These are phyloP conservation scores for Starmerella sp. DNA, from an alignment of 805 yeast species.

Conservation along the genomic window DNA sequence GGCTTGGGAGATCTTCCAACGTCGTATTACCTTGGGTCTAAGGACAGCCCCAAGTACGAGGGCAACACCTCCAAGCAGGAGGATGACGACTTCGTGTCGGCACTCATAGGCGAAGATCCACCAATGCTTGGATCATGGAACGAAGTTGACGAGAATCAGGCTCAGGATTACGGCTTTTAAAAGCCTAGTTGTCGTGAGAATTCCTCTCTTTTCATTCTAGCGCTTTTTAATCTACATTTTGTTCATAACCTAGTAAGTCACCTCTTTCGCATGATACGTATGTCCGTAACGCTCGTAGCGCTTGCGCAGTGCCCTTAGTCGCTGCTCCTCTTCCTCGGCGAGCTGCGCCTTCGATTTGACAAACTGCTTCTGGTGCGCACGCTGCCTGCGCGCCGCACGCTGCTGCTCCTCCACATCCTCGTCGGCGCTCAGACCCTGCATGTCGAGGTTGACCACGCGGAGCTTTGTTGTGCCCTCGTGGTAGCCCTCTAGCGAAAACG, in stretches of 20 bases:
- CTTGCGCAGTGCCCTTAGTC: constrained; percentile 1
- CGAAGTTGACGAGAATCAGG: constrained; percentile 1
- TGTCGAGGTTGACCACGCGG: constrained; percentile 18
- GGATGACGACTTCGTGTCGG: constrained; percentile 4
- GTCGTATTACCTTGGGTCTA: constrained; percentile 8
- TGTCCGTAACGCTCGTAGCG: constrained; percentile 21
- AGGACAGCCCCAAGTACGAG: constrained; percentile 4
- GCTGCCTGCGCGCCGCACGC: too few relatives aligned
- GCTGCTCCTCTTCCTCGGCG: constrained; percentile 20
- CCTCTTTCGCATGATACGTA: background rate
- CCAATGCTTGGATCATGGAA: constrained; percentile 2
- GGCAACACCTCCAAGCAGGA: background rate
- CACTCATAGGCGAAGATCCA: background rate
- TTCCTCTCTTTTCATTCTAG: background rate
- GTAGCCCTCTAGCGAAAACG: constrained; percentile 20
- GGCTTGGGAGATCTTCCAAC: constrained; percentile 13
- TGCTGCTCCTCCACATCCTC: background rate
- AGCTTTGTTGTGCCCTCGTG: constrained; percentile 16
- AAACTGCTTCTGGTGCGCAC: constrained; percentile 4
- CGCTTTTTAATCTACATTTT: background rate
- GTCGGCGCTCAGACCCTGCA: too few relatives aligned
- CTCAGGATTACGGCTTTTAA: background rate
- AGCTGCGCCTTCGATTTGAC: constrained; percentile 22
- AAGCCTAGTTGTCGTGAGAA: background rate
- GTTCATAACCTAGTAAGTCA: background rate